Conservation (phyloP, 805 yeast genomes). For the Ogataea pignaliae region DNA sequence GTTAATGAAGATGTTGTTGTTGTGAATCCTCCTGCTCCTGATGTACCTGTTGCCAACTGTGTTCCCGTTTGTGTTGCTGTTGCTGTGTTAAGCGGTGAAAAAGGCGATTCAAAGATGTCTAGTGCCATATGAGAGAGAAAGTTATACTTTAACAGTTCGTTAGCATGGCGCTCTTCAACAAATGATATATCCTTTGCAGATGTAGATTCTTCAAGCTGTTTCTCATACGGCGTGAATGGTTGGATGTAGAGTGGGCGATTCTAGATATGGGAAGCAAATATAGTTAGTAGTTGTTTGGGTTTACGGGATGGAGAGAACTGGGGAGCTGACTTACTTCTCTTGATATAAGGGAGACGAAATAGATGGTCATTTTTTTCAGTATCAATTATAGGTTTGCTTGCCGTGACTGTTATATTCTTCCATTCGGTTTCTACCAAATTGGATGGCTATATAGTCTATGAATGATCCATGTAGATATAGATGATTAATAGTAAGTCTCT, state of each 20-base stretch:
- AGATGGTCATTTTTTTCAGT: slow-evolving; percentile 34
- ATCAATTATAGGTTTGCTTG: too few relatives aligned
- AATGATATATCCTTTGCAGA: slow-evolving; percentile 15
- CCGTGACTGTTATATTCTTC: too few relatives aligned
- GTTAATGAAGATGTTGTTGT: background rate
- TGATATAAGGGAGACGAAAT: slow-evolving; percentile 55
- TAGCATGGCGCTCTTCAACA: slow-evolving; percentile 30
- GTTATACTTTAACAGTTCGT: slow-evolving; percentile 55
- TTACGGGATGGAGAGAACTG: background rate
- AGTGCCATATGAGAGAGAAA: slow-evolving; percentile 74
- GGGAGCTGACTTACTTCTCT: slow-evolving; percentile 35
- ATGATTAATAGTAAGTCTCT: too few relatives aligned
- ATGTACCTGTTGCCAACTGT: slow-evolving; percentile 12
- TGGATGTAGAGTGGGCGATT: slow-evolving; percentile 59
- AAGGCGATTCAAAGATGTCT: slow-evolving; percentile 58
- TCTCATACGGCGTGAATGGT: slow-evolving; percentile 36
- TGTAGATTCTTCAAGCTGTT: slow-evolving; percentile 7
- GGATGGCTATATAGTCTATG: too few relatives aligned
- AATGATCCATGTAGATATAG: too few relatives aligned
- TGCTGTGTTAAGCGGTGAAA: slow-evolving; percentile 30
- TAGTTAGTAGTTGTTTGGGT: slow-evolving; percentile 7
- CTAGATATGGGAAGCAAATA: slow-evolving; percentile 23
- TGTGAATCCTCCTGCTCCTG: background rate
- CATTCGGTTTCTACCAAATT: too few relatives aligned
- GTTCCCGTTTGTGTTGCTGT: slow-evolving; percentile 9